phyloP scores from a whole-genome alignment of 2,329 filamentous ascomycete species.

The Dothideomycetes sp. region DNA sequence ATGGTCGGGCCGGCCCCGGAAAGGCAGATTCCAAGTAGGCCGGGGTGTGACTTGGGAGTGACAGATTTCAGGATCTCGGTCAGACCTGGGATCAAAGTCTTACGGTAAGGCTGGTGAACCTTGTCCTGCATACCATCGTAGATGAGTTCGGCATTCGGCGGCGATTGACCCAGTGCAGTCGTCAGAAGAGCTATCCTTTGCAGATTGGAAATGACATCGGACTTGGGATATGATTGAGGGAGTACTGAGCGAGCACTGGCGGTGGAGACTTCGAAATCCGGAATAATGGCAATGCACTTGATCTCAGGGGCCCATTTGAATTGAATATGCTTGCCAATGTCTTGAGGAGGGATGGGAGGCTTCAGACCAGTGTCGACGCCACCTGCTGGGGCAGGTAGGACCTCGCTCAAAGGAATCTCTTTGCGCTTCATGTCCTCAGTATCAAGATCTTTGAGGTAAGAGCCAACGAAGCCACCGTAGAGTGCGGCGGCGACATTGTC shows the following conservation, averaged over 20 bases:
- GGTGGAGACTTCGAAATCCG: constrained; percentile 91
- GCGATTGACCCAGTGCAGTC: constrained; percentile 77
- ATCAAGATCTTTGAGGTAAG: constrained; percentile 84
- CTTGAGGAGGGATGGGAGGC: constrained; percentile 78
- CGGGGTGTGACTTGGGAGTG: constrained; percentile 75
- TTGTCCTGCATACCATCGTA: constrained; percentile 98
- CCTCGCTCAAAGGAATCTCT: constrained; percentile 90
- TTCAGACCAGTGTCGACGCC: constrained; percentile 79
- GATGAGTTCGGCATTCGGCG: constrained; percentile 86
- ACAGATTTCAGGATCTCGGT: constrained; percentile 85
- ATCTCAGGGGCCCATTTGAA: constrained; percentile 91
- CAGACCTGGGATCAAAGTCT: constrained; percentile 81
- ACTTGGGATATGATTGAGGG: constrained; percentile 65
- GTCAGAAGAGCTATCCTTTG: constrained; percentile 87
- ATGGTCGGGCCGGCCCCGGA: constrained; percentile 94
- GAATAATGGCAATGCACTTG: constrained; percentile 94
- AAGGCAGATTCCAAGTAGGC: constrained; percentile 85
- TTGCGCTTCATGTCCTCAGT: constrained; percentile 81
- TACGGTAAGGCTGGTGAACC: constrained; percentile 91
- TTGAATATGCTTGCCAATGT: constrained; percentile 93
- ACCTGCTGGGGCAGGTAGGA: constrained; percentile 79
- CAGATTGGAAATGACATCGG: constrained; percentile 90
- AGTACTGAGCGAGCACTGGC: constrained; percentile 80
- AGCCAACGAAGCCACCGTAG: constrained; percentile 93
- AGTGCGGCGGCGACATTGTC: constrained; percentile 92